Base-by-base conservation (phyloP, 257 asterid genomes). In the Mitragyna speciosa region DNA sequence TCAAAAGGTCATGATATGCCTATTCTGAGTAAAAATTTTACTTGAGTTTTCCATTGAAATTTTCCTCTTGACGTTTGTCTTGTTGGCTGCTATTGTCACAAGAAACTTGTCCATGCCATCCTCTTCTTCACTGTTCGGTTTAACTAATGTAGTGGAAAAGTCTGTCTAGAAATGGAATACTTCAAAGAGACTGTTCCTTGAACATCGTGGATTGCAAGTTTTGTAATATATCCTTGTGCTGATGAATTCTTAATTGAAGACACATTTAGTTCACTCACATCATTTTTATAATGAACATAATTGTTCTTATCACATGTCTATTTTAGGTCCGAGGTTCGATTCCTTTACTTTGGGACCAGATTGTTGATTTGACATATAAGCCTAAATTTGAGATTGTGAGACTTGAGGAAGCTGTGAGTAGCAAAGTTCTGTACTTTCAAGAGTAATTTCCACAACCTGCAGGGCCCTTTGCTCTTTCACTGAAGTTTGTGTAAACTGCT, bases 311-410 rank as follows among this genome's bases (percentile, higher is more conserved):
- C 64, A 69, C 66, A 65, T 80, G 79, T 66, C 48, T 76, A 77
- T 73, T 71, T 76, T 83, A 96, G 99, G 89, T 94, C 78, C 93
- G 99, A 79, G 99, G 99, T 56, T 92, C 99, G 72, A 94, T 96
- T 75, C 99, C 99, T 17, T 82, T 96, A 81, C 86, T 92, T 16
- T 96, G 99, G 99, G 95, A 92, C 77, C 99, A 96, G 83, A 89
- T 91, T 90, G 99, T 96, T 82, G 99, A 96, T 86, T 87, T 96
- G 88, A 92, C 92, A 79, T 96, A 94, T 79, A 96, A 90, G 87
- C 99, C 99, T 19, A 89, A 88, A 85, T 90, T 89, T 72, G 93
- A 91, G 83, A 85, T 96, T 70, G 85, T 88, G 85, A 86, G 75
- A 73, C 84, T 70, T 0, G 90, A 91, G 63, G 96, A 95, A 84